Base-by-base conservation (phyloP, 2,329 filamentous ascomycete species). In the Alternaria panax region DNA sequence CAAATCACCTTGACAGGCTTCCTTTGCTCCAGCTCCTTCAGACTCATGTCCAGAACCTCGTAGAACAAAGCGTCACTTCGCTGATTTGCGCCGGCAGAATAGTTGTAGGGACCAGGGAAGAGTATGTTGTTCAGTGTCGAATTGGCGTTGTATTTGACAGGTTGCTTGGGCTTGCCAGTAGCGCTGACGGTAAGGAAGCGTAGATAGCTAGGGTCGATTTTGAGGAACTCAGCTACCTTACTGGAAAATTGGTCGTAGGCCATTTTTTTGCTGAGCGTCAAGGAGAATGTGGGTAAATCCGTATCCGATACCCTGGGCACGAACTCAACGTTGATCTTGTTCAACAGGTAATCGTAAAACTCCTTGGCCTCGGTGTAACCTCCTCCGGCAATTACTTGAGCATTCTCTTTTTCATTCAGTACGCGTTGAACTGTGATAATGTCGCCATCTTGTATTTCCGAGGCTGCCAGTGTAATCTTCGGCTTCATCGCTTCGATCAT, bases 401-500 rank as follows among this genome's bases (percentile, higher is more conserved):
- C 65, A 5, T 52, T 54, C 69, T 84, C 81, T 59, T 83, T 83
- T 20, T 85, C 83, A 25, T 77, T 78, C 34, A 86, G 80, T 25
- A 85, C 81, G 60, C 87, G 87, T 76, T 99, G 95, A 80, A 98
- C 97, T 74, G 93, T 97, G 57, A 99, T 88, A 67, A 99, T 96
- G 74, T 99, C 95, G 48, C 95, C 95, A 71, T 99, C 94, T 75
- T 98, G 94, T 24, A 99, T 90, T 77, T 99, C 96, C 1, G 95
- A 95, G 60, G 92, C 89, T 66, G 93, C 91, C 60, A 99, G 85
- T 0, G 93, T 92, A 73, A 92, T 88, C 80, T 97, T 98, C 0
- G 90, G 86, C 80, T 97, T 98, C 83, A 99, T 90, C 7, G 87
- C 85, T 75, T 99, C 96, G 67, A 99, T 97, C 93, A 98, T 98